phyloP scores from a whole-genome alignment of 306 rosid genomes.

The Trifolium repens region DNA sequence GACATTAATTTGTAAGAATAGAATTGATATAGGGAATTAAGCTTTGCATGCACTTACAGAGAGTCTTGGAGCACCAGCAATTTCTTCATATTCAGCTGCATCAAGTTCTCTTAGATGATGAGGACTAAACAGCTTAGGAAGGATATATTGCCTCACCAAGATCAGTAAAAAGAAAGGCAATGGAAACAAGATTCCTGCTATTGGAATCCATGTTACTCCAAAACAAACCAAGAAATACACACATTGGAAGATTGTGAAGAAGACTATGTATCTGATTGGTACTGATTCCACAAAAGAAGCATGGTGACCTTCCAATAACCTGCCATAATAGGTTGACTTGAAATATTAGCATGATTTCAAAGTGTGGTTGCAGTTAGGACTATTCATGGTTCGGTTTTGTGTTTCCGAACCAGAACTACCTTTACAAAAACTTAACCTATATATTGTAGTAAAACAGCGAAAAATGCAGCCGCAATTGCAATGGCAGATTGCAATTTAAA shows the following conservation, averaged over 20 bases:
- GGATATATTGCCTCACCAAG: slow-evolving; percentile 65
- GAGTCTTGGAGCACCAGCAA: slow-evolving; percentile 51
- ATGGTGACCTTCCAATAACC: slow-evolving; percentile 65
- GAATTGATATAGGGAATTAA: background rate
- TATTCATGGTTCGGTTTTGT: background rate
- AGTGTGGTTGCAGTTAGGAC: background rate
- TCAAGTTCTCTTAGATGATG: slow-evolving; percentile 68
- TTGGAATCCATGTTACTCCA: slow-evolving; percentile 73
- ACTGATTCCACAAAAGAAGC: slow-evolving; percentile 83
- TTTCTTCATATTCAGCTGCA: slow-evolving; percentile 80
- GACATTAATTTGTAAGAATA: background rate
- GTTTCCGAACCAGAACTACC: too few relatives aligned
- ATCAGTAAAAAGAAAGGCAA: slow-evolving; percentile 78
- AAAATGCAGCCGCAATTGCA: too few relatives aligned
- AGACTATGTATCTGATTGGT: slow-evolving; percentile 60
- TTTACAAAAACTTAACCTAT: too few relatives aligned
- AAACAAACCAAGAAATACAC: slow-evolving; percentile 68
- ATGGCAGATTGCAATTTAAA: too few relatives aligned
- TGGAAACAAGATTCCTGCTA: slow-evolving; percentile 84
- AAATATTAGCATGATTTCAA: background rate
- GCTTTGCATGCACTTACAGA: slow-evolving; percentile 51
- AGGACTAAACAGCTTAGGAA: slow-evolving; percentile 65
- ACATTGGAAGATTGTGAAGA: slow-evolving; percentile 71
- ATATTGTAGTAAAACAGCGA: too few relatives aligned
- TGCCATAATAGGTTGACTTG: slow-evolving; percentile 37